Evolutionary conservation across 805 yeast species (phyloP).

Genomic region (Teunomyces pallodes): DNA sequence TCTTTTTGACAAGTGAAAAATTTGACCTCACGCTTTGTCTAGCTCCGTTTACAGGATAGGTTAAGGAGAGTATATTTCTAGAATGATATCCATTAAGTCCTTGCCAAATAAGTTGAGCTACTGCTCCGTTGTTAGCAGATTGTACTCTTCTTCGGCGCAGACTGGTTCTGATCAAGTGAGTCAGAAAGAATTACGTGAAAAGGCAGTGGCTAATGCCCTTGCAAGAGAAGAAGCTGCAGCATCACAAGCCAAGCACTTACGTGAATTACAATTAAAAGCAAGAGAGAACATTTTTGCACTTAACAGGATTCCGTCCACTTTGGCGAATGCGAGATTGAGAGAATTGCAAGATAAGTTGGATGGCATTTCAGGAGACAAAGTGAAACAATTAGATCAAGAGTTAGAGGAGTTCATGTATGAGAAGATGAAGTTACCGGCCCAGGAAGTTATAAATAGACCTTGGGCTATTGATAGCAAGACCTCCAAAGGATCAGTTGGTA

Average conservation of each 20-base stretch:
- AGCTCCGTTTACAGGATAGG: background rate
- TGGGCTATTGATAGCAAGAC: slow-evolving; percentile 22
- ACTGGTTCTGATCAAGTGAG: slow-evolving; percentile 8
- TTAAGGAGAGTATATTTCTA: background rate
- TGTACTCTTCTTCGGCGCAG: slow-evolving; percentile 1
- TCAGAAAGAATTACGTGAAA: slow-evolving; percentile 36
- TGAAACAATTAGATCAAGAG: slow-evolving; percentile 39
- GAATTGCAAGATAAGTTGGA: slow-evolving; percentile 31
- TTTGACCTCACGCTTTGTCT: background rate
- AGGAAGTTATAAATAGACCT: slow-evolving; percentile 30
- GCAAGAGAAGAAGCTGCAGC: slow-evolving; percentile 42
- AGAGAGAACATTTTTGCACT: slow-evolving; percentile 26
- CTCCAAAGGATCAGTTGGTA: slow-evolving; percentile 2
- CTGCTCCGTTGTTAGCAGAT: background rate
- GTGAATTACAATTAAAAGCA: slow-evolving; percentile 30
- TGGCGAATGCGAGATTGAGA: slow-evolving; percentile 27
- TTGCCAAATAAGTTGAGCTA: background rate
- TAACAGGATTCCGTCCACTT: slow-evolving; percentile 32
- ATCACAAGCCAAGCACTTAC: slow-evolving; percentile 31
- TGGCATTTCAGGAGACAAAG: slow-evolving; percentile 28
- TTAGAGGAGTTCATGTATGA: slow-evolving; percentile 36
- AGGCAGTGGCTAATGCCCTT: slow-evolving; percentile 42
- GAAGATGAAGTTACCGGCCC: slow-evolving; percentile 31
- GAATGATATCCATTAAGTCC: background rate
- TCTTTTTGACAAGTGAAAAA: slow-evolving; percentile 1